Evolutionary conservation across 371 early-diverging fungal species (phyloP), one percentile per base, ranked within the genome.

Genomic region (Parasitella parasitica): DNA sequence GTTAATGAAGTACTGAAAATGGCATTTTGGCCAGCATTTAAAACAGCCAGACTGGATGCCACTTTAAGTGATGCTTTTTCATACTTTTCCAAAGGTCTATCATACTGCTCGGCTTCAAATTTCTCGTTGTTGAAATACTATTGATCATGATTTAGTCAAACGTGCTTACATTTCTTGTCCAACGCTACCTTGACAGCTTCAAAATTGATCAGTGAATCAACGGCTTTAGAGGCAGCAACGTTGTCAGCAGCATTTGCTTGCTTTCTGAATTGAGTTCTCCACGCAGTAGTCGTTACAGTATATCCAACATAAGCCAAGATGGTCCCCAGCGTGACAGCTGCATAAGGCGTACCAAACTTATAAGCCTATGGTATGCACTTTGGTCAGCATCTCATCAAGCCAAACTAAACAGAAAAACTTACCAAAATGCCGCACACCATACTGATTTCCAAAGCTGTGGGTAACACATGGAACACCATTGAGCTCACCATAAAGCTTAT

Each of bases 191-290:
- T 95, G 66, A 98, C 95, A 35, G 95, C 90, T 69, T 98, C 98
- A 70, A 92, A 94, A 64, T 98, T 97, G 63, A 97, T 83, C 54
- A 98, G 75, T 9, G 97, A 92, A 70, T 98, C 98, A 0, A 95
- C 91, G 8, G 96, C 94, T 9, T 86, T 86, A 2, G 94, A 89
- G 0, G 97, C 95, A 7, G 95, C 97, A 58, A 89, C 83, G 70
- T 97, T 98, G 62, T 98, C 98, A 15, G 97, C 97, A 26, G 86
- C 83, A 66, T 97, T 98, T 77, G 96, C 96, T 54, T 92, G 84
- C 48, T 88, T 88, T 27, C 98, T 87, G 70, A 92, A 91, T 66
- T 88, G 77, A n/a, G 92, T 91, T 64, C 92, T 81, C 93, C 93
- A 95, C 11, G 89, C 77, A 5, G 94, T 95, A 1, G 93, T 92